These are phyloP conservation scores for Gastrolobium villosum DNA, from an alignment of 306 rosid species.

Conservation along the genomic window DNA sequence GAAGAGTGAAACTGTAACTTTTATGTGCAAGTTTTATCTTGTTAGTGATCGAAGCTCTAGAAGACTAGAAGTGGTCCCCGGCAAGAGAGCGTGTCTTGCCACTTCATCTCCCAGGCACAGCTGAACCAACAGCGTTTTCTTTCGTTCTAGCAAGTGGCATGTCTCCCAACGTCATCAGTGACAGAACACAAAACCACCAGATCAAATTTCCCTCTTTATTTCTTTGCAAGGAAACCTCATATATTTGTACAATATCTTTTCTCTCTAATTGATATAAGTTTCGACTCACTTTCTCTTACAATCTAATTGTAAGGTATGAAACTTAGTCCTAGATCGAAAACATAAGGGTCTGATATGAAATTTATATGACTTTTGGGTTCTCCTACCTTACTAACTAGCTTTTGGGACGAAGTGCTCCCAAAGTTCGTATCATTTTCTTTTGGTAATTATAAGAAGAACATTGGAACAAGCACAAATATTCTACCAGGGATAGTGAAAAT, in stretches of 20 bases:
- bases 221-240: slow-evolving; percentile 13
- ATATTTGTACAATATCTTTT: neutral
- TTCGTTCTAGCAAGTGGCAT: slow-evolving; percentile 7
- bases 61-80: slow-evolving; percentile 44
- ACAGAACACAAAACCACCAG: slow-evolving; percentile 8
- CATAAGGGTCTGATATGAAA: too few relatives aligned
- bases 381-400: too few relatives aligned
- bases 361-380: too few relatives aligned
- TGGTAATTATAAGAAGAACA: neutral
- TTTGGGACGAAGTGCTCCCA: too few relatives aligned
- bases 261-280: neutral
- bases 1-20: slow-evolving; percentile 22
- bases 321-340: too few relatives aligned
- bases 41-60: slow-evolving; percentile 10
- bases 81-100: slow-evolving; percentile 23
- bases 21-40: slow-evolving; percentile 12
- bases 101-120: slow-evolving; percentile 31
- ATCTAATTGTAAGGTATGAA: too few relatives aligned
- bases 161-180: slow-evolving; percentile 22
- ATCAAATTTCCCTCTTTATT: slow-evolving; percentile 10
- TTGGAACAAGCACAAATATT: slow-evolving; percentile 1
- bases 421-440: slow-evolving; percentile 8
- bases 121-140: slow-evolving; percentile 15
- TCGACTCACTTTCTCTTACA: neutral
- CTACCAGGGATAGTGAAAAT: neutral